Evolutionary conservation across 805 yeast genomes (phyloP), one percentile per base, ranked within the genome.

Genomic region (Myxozyma neglecta): DNA sequence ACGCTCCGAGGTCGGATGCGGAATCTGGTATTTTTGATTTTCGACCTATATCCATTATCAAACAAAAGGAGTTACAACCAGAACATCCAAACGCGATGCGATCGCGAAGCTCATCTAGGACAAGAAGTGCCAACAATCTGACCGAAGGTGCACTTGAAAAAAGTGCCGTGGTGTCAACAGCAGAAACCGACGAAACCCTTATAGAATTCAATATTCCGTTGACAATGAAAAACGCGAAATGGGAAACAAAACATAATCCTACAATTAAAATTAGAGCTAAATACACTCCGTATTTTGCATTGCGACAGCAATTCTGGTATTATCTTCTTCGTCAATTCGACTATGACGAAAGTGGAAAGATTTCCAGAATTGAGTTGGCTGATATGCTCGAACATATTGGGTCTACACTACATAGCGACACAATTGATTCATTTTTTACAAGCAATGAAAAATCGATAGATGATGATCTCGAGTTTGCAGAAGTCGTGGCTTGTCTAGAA

Each of bases 231-330:
- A 53, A 69, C 34, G 57, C 67, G 1, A 70, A 69, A 56, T 70
- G 64, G 56, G 75, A 72, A 0, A 76, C 73, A 0, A 76, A 74
- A 44, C 80, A 81, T 56, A 69, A 73, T 6, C 90, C 96, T 0
- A 77, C 75, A 37, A 68, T 92, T 64, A 80, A 81, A 53, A 72
- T 90, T 14, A 77, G 85, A 32, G 85, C 86, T 2, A 81, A 86
- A 59, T 90, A 85, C 70, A 82, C 85, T 62, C 83, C 92, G 0
- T 90, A 90, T 72, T 78, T 78, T 0, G 79, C 77, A 2, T 76
- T 91, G 52, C 79, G 92, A 64, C 82, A 81, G 64, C 85, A 85
- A 56, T 82, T 92, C 66, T 90, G 96, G 93, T 74, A 77, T 46
- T 78, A 83, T 10, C 76, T 90, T 6, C 76, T 89, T 14, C 81